phyloP scores from a whole-genome alignment of 495 filamentous ascomycete species.

The Pseudoneurospora amorphoporcata region DNA sequence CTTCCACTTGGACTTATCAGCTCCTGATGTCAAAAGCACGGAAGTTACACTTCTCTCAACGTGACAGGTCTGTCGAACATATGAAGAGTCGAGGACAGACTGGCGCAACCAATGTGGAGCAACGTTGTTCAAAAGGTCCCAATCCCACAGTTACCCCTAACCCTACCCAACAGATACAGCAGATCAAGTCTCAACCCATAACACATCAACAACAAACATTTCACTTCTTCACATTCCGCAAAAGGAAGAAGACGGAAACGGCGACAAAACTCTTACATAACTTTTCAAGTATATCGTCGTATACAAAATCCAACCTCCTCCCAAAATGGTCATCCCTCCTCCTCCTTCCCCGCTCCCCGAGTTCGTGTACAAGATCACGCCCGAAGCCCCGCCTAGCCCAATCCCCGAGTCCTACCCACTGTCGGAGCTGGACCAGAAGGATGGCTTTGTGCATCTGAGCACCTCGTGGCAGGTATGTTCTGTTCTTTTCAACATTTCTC shows the following conservation, averaged over 20 bases:
- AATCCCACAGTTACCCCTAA: neutral
- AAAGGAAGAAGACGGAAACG: neutral
- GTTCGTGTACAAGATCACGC: constrained; percentile 43
- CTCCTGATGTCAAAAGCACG: neutral
- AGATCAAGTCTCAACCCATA: neutral
- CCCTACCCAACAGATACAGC: neutral
- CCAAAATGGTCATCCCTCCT: constrained; percentile 5
- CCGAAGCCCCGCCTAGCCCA: constrained; percentile 33
- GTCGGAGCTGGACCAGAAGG: constrained; percentile 39
- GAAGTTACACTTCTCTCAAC: neutral
- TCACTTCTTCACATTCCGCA: neutral
- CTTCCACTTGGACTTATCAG: neutral
- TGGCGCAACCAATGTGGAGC: neutral
- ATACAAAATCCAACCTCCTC: neutral
- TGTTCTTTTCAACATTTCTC: neutral
- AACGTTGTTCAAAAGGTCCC: neutral
- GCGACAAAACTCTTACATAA: no score
- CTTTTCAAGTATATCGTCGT: neutral
- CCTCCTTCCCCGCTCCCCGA: constrained; percentile 27
- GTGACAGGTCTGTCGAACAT: neutral
- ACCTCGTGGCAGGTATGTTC: constrained; percentile 33
- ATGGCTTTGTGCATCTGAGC: constrained; percentile 45
- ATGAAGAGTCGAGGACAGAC: neutral
- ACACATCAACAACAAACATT: neutral
- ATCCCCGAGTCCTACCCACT: constrained; percentile 37